Conservation (phyloP, 768 basidiomycete genomes). For the Lactarius evosmus region DNA sequence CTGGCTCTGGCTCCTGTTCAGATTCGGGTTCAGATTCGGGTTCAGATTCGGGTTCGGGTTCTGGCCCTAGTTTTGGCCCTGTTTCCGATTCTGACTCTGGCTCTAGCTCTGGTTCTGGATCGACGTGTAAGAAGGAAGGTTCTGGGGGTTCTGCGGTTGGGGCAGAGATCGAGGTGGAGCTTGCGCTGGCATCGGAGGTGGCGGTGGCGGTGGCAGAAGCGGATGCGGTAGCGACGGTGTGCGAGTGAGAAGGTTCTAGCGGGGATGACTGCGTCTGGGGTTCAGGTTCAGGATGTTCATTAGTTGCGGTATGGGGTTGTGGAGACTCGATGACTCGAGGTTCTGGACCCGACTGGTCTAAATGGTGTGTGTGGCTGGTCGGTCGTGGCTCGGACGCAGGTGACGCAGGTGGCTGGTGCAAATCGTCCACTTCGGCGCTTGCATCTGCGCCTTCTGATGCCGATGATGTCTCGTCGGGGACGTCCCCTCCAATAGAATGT, state of each 20-base stretch:
- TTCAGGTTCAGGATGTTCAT: background rate
- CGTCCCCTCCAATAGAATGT: conserved; percentile 65
- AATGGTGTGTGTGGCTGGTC: background rate
- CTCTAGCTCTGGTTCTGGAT: conserved; percentile 20
- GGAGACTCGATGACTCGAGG: background rate
- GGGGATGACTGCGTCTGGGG: conserved; percentile 1
- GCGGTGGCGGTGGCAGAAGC: conserved; percentile 20
- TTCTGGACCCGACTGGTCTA: background rate
- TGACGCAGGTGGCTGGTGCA: conserved; percentile 5
- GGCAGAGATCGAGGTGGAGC: background rate
- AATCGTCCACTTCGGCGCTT: background rate
- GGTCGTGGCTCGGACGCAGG: conserved; percentile 6
- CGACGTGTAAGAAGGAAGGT: background rate
- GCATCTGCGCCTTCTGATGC: conserved; percentile 24
- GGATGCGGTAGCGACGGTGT: background rate
- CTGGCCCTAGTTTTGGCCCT: conserved; percentile 29
- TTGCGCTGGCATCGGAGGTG: conserved; percentile 7
- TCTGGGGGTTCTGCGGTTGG: background rate
- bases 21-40: conserved; percentile 46
- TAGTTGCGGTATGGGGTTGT: background rate
- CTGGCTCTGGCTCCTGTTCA: conserved; percentile 24
- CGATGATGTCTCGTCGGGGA: conserved; percentile 30
- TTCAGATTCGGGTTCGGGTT: conserved; percentile 38
- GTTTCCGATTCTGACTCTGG: conserved; percentile 38
- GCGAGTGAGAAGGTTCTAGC: conserved; percentile 7